Percentiles rank a stretch among this genome's conserved stretches.
Evolutionary conservation across 192 early-diverging fungal genomes (phyloP).

Genomic region (Glomus cerebriforme): DNA sequence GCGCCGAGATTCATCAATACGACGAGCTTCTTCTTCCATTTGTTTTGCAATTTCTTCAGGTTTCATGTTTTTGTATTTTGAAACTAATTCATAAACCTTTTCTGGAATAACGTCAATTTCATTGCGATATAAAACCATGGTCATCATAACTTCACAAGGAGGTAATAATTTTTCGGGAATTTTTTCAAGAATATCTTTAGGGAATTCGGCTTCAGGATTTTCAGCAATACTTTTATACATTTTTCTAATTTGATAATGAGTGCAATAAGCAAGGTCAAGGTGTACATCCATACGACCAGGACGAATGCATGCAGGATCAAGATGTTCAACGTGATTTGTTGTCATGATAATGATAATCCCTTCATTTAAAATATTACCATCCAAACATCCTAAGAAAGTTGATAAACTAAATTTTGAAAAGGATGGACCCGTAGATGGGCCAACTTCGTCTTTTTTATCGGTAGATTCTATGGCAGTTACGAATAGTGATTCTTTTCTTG

Average conservation of each 20-base stretch:
- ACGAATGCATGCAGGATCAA: slow-evolving; percentile 61
- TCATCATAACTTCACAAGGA: background rate
- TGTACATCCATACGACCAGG: slow-evolving; percentile 69
- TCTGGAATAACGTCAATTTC: slow-evolving; percentile 29
- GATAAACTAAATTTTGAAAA: slow-evolving; percentile 44
- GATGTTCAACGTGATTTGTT: slow-evolving; percentile 59
- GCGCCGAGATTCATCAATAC: background rate
- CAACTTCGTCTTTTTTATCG: background rate
- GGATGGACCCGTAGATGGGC: background rate
- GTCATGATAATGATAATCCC: slow-evolving; percentile 69
- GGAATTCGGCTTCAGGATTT: background rate
- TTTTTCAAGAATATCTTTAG: background rate
- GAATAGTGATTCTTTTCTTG: background rate
- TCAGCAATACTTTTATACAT: slow-evolving; percentile 50
- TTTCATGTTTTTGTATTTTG: background rate
- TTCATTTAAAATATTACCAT: slow-evolving; percentile 60
- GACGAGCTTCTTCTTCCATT: background rate
- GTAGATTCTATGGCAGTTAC: background rate
- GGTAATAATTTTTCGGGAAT: background rate
- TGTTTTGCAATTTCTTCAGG: background rate
- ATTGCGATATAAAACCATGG: slow-evolving; percentile 55
- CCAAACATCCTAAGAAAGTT: slow-evolving; percentile 56
- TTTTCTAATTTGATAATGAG: slow-evolving; percentile 58
- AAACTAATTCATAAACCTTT: slow-evolving; percentile 29
- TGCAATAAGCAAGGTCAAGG: slow-evolving; percentile 59